Evolutionary conservation across 139 green algal species (phyloP), one percentile per base, ranked within the genome.

Genomic region (Astrephomene gubernaculifera): DNA sequence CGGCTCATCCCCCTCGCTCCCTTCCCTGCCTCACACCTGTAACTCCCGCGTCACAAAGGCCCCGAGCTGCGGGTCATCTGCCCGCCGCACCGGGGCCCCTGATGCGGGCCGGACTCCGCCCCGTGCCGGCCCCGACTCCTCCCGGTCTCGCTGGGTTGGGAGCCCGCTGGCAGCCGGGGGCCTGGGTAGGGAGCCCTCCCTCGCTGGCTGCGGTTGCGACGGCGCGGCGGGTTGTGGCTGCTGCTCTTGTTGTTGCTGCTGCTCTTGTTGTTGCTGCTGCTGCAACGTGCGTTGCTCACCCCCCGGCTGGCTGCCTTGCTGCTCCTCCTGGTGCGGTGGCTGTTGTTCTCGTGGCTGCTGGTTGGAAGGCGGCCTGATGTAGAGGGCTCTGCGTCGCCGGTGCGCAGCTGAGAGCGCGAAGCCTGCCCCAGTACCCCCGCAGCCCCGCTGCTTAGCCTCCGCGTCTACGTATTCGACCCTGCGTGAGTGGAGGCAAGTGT

Each of bases 1-100:
- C 12, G 49, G 49, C 49, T 17, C 12, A 57, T 25, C 12, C 12
- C 49, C 49, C 49, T 25, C 12, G 49, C 49, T 57, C 49, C 49
- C 12, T 12, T 25, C 12, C 49, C 49, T 17, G 12, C 12, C 49
- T 17, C 22, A 4, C 43, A 64, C 82, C 82, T 87, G 82, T 41
- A 87, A 71, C 82, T 87, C 82, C 27, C 82, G 57, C 60, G 63
- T 29, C 12, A 69, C 35, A 14, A 79, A 87, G 60, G 43, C 57
- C 24, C 25, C 0, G 1, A 87, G 25, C 60, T 87, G 54, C 6
- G 82, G 82, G 82, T 87, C 82, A 10, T 79, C 71, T 1, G 70
- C 54, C 35, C 54, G 36, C 29, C 74, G 74, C 36, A 71, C 14
- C 27, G 57, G 57, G 6, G 57, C 57, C 24, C 19, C 57, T 65